These are phyloP conservation scores for Asterochloris sp. DNA, from an alignment of 139 green algal species.

Conservation along the genomic window DNA sequence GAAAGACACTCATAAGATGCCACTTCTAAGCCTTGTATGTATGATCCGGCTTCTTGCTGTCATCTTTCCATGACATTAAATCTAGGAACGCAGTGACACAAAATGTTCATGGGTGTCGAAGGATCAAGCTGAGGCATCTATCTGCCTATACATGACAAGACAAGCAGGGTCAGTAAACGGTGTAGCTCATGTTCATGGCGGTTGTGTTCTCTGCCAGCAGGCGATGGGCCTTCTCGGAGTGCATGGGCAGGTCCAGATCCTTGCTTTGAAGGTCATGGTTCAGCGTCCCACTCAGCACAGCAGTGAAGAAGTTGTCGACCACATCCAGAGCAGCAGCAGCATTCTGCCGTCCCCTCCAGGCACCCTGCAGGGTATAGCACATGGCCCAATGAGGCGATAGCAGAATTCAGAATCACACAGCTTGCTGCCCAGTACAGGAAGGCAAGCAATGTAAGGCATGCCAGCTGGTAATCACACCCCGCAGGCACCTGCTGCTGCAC, in stretches of 20 bases:
- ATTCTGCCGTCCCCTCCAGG: constrained; percentile 55
- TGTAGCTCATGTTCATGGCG: constrained; percentile 41
- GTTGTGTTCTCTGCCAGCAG: constrained; percentile 49
- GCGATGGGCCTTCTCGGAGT: constrained; percentile 44
- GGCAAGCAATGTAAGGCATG: neutral
- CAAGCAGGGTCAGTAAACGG: constrained; percentile 33
- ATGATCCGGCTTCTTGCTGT: no score
- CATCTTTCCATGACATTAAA: no score
- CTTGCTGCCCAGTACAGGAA: neutral
- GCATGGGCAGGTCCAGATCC: constrained; percentile 49
- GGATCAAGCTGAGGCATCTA: no score
- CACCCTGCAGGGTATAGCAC: constrained; percentile 16
- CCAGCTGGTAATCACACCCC: no score
- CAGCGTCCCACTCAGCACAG: constrained; percentile 37
- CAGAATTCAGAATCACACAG: neutral
- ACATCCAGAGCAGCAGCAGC: constrained; percentile 34
- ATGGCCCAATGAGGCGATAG: neutral
- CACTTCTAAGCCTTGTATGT: no score
- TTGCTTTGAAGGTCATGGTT: constrained; percentile 46
- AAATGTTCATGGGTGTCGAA: no score
- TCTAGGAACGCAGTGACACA: no score
- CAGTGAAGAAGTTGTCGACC: constrained; percentile 52
- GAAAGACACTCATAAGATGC: no score
- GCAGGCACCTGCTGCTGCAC: no score
- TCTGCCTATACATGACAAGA: no score